These are phyloP conservation scores for Pythium chondricola DNA, from an alignment of 352 stramenopile species.

Conservation along the genomic window DNA sequence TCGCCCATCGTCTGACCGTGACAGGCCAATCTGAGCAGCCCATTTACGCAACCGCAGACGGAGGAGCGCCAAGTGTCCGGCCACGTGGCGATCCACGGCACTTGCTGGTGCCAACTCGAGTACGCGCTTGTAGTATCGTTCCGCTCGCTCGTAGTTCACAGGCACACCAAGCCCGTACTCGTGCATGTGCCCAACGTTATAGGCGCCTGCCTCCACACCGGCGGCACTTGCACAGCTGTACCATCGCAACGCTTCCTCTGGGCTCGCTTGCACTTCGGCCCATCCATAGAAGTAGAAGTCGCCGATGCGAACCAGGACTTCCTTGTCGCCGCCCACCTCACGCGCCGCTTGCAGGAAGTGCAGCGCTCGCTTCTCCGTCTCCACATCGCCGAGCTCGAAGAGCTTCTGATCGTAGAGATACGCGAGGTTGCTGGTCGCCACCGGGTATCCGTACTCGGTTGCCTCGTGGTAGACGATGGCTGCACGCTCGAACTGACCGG, in stretches of 20 bases:
- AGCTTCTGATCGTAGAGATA: slow-evolving; percentile 68
- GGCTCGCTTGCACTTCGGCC: slow-evolving; percentile 27
- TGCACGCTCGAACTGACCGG: slow-evolving; percentile 34
- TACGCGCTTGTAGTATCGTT: slow-evolving; percentile 56
- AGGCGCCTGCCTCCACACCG: slow-evolving; percentile 48
- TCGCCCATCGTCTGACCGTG: not conserved
- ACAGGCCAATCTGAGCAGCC: not conserved
- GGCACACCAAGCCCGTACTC: slow-evolving; percentile 51
- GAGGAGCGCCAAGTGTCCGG: slow-evolving; percentile 7
- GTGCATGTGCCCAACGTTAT: slow-evolving; percentile 73
- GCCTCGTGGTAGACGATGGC: slow-evolving; percentile 62
- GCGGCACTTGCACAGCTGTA: slow-evolving; percentile 68
- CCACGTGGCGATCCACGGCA: slow-evolving; percentile 10
- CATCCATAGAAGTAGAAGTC: slow-evolving; percentile 75
- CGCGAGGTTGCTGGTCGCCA: slow-evolving; percentile 68
- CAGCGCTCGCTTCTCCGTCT: slow-evolving; percentile 29
- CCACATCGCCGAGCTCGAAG: slow-evolving; percentile 10
- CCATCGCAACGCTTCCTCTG: slow-evolving; percentile 41
- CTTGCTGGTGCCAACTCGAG: slow-evolving; percentile 34
- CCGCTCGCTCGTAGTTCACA: slow-evolving; percentile 40
- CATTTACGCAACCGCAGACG: slow-evolving; percentile 8
- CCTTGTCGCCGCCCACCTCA: slow-evolving; percentile 37
- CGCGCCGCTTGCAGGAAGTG: slow-evolving; percentile 33
- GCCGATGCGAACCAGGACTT: slow-evolving; percentile 62
- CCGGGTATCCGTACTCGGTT: slow-evolving; percentile 42